Evolutionary conservation across 345 rosid species (phyloP), one percentile per base, ranked within the genome.

Genomic region (Conringia planisiliqua): DNA sequence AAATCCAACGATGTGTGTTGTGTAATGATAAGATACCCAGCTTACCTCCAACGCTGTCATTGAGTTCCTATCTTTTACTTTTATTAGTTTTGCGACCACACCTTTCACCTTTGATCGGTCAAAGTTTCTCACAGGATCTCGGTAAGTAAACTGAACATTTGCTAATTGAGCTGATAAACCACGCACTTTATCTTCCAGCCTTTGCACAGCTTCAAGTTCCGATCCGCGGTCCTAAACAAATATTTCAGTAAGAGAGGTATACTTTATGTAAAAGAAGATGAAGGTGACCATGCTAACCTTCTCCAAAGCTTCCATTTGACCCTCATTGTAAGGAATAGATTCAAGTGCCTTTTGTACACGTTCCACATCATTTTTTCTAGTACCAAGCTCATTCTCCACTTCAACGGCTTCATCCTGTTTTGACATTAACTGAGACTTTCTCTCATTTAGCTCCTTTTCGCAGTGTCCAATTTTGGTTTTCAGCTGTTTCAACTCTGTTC

Each of bases 91-190:
- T 80, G 99, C 96, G 40, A 95, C 94, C 73, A 90, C 97, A 35
- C 99, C 99, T 82, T 95, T 95, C 79, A 95, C 99, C 84, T 86
- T 92, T 43, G 92, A 86, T 79, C 94, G 83, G 61, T 95, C 97
- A 81, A 95, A 95, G 73, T 89, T 86, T 75, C 81, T 95, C 51
- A 75, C 82, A 46, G 98, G 99, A 83, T 95, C 99, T 10, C 89
- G 82, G 72, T 88, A 95, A 22, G 79, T 74, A 83, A 95, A 95
- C 78, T 95, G 89, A 83, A 89, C 90, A 86, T 89, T 92, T 66
- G 96, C 84, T 66, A 92, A 66, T 33, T 83, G 92, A 20, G 90
- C 90, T 61, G 90, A 90, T 75, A 87, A 86, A 76, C 84, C 83
- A 51, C 94, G 80, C 58, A 87, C 86, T 56, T 86, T 86, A 77